Percentiles rank a stretch among this genome's conserved stretches.
Evolutionary conservation across 345 rosid species (phyloP).

Genomic region (Euclidium syriacum): DNA sequence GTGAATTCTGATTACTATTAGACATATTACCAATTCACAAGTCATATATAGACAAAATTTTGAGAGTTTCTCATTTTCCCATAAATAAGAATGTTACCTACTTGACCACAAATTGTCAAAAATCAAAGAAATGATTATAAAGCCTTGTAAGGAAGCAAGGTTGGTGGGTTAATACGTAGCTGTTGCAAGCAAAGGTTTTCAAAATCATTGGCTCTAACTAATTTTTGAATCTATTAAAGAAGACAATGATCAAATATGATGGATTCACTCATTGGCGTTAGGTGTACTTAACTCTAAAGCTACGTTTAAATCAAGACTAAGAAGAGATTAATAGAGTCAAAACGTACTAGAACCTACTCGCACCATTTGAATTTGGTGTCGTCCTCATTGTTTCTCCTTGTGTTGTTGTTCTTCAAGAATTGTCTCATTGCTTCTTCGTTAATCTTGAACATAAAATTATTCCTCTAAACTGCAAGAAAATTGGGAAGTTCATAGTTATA

Average conservation of each 20-base stretch:
- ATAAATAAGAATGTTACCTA: neutral
- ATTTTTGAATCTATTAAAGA: neutral
- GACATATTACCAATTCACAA: neutral
- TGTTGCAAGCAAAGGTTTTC: constrained; percentile 12
- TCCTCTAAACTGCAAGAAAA: constrained; percentile 62
- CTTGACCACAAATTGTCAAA: neutral
- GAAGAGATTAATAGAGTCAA: constrained; percentile 1
- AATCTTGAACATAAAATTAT: constrained; percentile 52
- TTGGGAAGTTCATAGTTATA: neutral
- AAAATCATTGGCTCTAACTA: constrained; percentile 12
- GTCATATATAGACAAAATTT: neutral
- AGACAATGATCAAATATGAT: constrained; percentile 3
- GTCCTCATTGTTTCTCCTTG: constrained; percentile 21
- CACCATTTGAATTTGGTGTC: constrained; percentile 38
- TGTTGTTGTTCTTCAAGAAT: constrained; percentile 26
- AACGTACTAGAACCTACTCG: constrained; percentile 18
- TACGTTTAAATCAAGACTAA: neutral
- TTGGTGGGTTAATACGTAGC: neutral
- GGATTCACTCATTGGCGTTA: constrained; percentile 5
- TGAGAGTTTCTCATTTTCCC: neutral
- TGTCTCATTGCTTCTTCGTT: constrained; percentile 48
- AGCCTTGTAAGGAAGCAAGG: neutral
- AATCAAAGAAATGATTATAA: too few relatives aligned
- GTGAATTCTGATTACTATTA: neutral
- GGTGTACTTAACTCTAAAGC: neutral